phyloP scores from a whole-genome alignment of 306 rosid genomes.

The Fragaria nilgerrensis region DNA sequence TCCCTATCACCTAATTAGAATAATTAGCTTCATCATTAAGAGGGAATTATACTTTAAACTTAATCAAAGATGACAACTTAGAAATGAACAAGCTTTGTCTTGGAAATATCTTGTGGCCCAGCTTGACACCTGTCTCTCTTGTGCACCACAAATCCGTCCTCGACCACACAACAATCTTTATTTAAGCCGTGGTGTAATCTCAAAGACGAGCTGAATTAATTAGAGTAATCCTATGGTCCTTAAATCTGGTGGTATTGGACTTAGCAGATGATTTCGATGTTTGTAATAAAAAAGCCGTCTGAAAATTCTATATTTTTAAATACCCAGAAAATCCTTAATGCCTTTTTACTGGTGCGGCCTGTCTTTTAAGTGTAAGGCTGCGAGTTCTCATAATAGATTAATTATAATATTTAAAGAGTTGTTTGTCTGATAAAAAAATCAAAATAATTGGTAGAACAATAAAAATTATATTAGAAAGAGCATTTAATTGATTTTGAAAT shows the following conservation, averaged over 20 bases:
- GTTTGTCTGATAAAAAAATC: too few species aligned
- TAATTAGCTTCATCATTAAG: not conserved
- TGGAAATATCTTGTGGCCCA: slow-evolving; percentile 26
- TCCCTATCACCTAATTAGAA: slow-evolving; percentile 2
- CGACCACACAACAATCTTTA: slow-evolving; percentile 25
- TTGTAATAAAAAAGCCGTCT: too few species aligned
- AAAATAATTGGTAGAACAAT: too few species aligned
- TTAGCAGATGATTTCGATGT: too few species aligned
- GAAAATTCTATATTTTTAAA: too few species aligned
- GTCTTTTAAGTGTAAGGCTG: too few species aligned
- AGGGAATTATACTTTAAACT: not conserved
- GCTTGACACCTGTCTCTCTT: slow-evolving; percentile 11
- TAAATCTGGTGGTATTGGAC: not conserved
- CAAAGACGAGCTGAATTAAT: not conserved
- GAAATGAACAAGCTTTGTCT: not conserved
- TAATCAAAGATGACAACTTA: not conserved
- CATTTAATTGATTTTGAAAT: too few species aligned
- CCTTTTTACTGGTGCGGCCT: too few species aligned
- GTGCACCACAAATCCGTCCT: slow-evolving; percentile 40
- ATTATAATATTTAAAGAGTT: too few species aligned
- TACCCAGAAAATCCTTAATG: too few species aligned
- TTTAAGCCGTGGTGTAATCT: not conserved
- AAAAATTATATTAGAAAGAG: too few species aligned
- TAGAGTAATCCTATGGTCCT: not conserved
- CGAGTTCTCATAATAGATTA: too few species aligned